These are phyloP conservation scores for Fusarium bactridioides DNA, from an alignment of 2,329 filamentous ascomycete genomes.

Conservation along the genomic window DNA sequence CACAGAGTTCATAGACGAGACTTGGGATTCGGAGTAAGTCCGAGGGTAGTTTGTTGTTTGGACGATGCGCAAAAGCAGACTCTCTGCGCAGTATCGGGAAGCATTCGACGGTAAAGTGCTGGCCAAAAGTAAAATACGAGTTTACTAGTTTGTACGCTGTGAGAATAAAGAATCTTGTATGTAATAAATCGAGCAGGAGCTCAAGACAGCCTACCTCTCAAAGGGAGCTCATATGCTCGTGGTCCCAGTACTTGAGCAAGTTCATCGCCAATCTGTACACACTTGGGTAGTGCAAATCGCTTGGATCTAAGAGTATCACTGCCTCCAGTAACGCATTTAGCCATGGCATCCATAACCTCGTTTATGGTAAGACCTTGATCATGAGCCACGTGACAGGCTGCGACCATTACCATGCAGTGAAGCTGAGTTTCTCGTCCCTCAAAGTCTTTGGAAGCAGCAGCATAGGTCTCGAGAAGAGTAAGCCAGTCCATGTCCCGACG, in stretches of 20 bases:
- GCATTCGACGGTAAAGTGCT: conserved; percentile 40
- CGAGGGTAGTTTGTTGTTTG: conserved; percentile 31
- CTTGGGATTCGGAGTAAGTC: conserved; percentile 35
- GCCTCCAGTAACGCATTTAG: conserved; percentile 38
- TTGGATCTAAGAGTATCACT: conserved; percentile 39
- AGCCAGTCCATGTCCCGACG: conserved; percentile 37
- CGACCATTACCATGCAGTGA: conserved; percentile 41
- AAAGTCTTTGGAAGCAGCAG: conserved; percentile 33
- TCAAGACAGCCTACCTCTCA: conserved; percentile 35
- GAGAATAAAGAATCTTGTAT: conserved; percentile 23
- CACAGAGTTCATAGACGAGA: conserved; percentile 37
- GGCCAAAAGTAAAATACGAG: conserved; percentile 40
- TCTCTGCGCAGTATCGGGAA: conserved; percentile 38
- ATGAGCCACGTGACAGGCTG: conserved; percentile 37
- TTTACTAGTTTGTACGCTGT: conserved; percentile 28
- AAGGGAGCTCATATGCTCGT: conserved; percentile 38
- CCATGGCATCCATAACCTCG: conserved; percentile 34
- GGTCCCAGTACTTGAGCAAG: conserved; percentile 36
- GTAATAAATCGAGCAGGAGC: background rate
- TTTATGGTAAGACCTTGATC: conserved; percentile 33
- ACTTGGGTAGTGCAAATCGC: conserved; percentile 39
- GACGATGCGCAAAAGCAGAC: conserved; percentile 34
- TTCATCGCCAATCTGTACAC: conserved; percentile 40
- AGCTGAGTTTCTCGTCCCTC: conserved; percentile 38
- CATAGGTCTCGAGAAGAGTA: conserved; percentile 37